phyloP scores from a whole-genome alignment of 2,329 filamentous ascomycete species.

The Aspergillus fischeri region DNA sequence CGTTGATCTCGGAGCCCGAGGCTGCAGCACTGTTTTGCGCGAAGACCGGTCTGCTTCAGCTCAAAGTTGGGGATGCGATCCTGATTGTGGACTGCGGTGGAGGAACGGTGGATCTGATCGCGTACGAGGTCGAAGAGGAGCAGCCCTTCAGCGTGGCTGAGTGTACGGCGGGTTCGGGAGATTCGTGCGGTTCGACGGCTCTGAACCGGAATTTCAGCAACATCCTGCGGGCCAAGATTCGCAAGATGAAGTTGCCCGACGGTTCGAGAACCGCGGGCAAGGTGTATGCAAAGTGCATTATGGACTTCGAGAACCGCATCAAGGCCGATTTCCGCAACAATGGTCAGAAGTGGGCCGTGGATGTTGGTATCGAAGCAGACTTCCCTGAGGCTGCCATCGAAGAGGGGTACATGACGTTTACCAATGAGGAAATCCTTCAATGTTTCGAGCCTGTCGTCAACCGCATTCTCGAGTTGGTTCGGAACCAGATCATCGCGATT shows the following conservation, averaged over 20 bases:
- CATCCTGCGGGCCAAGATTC: slow-evolving; percentile 93
- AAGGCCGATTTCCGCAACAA: slow-evolving; percentile 99
- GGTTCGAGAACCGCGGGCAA: slow-evolving; percentile 96
- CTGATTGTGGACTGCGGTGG: slow-evolving; percentile 97
- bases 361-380: slow-evolving; percentile 97
- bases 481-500: slow-evolving; percentile 98
- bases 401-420: slow-evolving; percentile 99
- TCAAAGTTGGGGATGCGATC: slow-evolving; percentile 98
- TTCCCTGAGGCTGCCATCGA: slow-evolving; percentile 97
- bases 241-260: slow-evolving; percentile 98
- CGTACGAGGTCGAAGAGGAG: slow-evolving; percentile 97
- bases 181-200: slow-evolving; percentile 96
- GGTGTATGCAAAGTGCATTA: slow-evolving; percentile 98
- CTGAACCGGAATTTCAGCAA: slow-evolving; percentile 98
- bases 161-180: slow-evolving; percentile 93
- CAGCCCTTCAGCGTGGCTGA: slow-evolving; percentile 95
- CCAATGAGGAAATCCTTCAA: slow-evolving; percentile 97
- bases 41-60: slow-evolving; percentile 90
- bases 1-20: slow-evolving; percentile 92
- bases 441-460: slow-evolving; percentile 99
- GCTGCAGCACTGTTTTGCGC: slow-evolving; percentile 96
- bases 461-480: slow-evolving; percentile 88
- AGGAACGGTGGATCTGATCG: slow-evolving; percentile 97
- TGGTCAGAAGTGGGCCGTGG: slow-evolving; percentile 97
- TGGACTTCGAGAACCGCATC: slow-evolving; percentile 99